Conservation (phyloP, 2,329 filamentous ascomycete genomes). For the Grosmannia clavigera region DNA sequence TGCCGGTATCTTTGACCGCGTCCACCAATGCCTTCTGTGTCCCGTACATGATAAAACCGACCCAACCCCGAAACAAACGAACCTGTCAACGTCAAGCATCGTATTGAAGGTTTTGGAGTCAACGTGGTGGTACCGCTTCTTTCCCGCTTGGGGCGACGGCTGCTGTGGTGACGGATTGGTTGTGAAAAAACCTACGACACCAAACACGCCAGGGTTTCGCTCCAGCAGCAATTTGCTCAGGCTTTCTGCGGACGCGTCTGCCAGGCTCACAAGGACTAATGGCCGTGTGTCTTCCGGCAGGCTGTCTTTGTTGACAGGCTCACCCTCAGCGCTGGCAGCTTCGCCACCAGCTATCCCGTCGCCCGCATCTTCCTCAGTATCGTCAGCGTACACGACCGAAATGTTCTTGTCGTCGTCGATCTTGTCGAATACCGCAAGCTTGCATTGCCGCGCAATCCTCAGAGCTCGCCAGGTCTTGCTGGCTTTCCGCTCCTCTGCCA, state of each 20-base stretch:
- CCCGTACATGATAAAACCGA: constrained; percentile 39
- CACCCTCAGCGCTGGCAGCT: background rate
- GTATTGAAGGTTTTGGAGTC: constrained; percentile 40
- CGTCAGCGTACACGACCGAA: constrained; percentile 51
- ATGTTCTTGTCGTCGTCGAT: constrained; percentile 73
- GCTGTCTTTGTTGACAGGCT: constrained; percentile 13
- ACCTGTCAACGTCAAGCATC: constrained; percentile 46
- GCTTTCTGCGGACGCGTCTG: constrained; percentile 48
- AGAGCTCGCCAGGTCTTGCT: constrained; percentile 88
- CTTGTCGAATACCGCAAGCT: constrained; percentile 70
- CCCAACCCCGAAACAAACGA: constrained; percentile 43
- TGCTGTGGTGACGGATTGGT: constrained; percentile 18
- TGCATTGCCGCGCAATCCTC: constrained; percentile 62
- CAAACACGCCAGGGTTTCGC: constrained; percentile 53
- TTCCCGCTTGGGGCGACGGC: background rate
- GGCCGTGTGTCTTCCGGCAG: constrained; percentile 37
- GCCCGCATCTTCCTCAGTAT: constrained; percentile 40
- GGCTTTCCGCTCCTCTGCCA: constrained; percentile 56
- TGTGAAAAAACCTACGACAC: constrained; percentile 40
- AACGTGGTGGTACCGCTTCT: constrained; percentile 22
- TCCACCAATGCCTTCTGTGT: constrained; percentile 42
- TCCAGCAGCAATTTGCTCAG: constrained; percentile 51
- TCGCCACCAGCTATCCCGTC: constrained; percentile 11
- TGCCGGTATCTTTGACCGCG: constrained; percentile 37
- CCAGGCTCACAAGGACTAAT: constrained; percentile 57